Conservation (phyloP, 2,329 filamentous ascomycete genomes). For the Diaporthe amygdali region DNA sequence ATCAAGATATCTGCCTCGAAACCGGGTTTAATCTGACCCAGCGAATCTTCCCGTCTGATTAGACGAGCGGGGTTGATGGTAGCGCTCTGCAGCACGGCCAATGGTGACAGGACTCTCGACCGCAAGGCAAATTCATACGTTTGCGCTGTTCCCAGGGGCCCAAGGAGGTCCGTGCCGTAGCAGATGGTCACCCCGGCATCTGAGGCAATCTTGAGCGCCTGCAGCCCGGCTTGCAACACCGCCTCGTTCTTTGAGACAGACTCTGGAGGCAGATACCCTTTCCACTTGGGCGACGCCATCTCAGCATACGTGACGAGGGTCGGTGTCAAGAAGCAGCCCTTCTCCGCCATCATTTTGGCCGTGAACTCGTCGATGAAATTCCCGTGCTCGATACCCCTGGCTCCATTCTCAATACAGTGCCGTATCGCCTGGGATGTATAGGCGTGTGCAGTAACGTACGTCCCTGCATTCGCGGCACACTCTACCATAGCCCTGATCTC, state of each 20-base stretch:
- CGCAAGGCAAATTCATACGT: constrained; percentile 54
- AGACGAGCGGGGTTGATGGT: constrained; percentile 56
- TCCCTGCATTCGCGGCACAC: constrained; percentile 50
- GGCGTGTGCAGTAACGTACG: constrained; percentile 59
- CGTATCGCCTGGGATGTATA: constrained; percentile 56
- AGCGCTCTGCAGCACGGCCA: constrained; percentile 54
- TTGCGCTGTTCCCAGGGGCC: constrained; percentile 53
- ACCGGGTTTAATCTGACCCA: constrained; percentile 55
- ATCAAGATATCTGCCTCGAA: constrained; percentile 57
- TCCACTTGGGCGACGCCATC: constrained; percentile 48
- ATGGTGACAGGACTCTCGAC: constrained; percentile 43
- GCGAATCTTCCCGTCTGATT: constrained; percentile 44
- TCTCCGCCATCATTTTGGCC: constrained; percentile 52
- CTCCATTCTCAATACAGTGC: constrained; percentile 56
- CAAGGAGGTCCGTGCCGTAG: constrained; percentile 59
- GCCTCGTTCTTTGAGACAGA: constrained; percentile 51
- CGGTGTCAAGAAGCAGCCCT: constrained; percentile 53
- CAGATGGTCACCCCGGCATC: constrained; percentile 58
- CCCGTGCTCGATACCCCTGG: constrained; percentile 52
- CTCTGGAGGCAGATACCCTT: constrained; percentile 45
- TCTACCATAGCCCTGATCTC: constrained; percentile 57
- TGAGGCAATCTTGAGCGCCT: constrained; percentile 49
- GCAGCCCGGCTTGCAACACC: constrained; percentile 51
- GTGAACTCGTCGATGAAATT: constrained; percentile 44
- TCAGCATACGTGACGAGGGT: constrained; percentile 55